These are phyloP conservation scores for Tricholoma flavovirens DNA, from an alignment of 768 basidiomycete genomes.

Conservation along the genomic window DNA sequence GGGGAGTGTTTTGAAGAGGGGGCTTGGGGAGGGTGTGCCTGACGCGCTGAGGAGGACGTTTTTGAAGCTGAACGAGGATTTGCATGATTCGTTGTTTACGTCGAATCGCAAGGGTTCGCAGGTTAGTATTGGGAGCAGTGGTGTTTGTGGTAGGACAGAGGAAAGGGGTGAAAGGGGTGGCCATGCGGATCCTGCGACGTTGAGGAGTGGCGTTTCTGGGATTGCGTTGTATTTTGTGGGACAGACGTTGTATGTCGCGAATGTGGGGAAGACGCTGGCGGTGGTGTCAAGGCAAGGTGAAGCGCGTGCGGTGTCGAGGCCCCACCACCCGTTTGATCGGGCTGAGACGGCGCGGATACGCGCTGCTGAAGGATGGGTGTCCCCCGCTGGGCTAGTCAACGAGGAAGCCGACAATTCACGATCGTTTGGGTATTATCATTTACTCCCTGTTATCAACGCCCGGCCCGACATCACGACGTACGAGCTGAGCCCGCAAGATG, in stretches of 20 bases:
- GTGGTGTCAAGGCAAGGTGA: constrained; percentile 77
- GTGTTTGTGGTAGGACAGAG: constrained; percentile 7
- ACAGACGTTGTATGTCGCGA: constrained; percentile 82
- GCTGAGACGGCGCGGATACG: constrained; percentile 84
- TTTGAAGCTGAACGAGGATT: constrained; percentile 75
- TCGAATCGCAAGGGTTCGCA: constrained; percentile 68
- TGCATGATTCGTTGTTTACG: constrained; percentile 62
- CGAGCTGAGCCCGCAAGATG: constrained; percentile 76
- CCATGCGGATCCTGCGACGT: constrained; percentile 39
- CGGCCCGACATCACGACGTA: constrained; percentile 71
- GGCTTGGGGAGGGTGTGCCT: constrained; percentile 44
- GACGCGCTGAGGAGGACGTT: constrained; percentile 88
- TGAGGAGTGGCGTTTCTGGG: constrained; percentile 73
- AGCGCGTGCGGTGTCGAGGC: constrained; percentile 66
- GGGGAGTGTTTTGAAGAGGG: constrained; percentile 30
- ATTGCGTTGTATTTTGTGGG: constrained; percentile 81
- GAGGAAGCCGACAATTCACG: constrained; percentile 90
- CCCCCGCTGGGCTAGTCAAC: constrained; percentile 84
- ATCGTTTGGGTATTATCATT: constrained; percentile 88
- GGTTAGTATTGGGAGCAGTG: constrained; percentile 39
- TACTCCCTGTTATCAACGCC: constrained; percentile 86
- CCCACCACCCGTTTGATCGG: constrained; percentile 88
- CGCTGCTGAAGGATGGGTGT: constrained; percentile 90
- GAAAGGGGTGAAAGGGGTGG: neutral
- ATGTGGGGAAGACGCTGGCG: constrained; percentile 83